phyloP scores from a whole-genome alignment of 495 filamentous ascomycete species.

The Lophiotrema nucula region DNA sequence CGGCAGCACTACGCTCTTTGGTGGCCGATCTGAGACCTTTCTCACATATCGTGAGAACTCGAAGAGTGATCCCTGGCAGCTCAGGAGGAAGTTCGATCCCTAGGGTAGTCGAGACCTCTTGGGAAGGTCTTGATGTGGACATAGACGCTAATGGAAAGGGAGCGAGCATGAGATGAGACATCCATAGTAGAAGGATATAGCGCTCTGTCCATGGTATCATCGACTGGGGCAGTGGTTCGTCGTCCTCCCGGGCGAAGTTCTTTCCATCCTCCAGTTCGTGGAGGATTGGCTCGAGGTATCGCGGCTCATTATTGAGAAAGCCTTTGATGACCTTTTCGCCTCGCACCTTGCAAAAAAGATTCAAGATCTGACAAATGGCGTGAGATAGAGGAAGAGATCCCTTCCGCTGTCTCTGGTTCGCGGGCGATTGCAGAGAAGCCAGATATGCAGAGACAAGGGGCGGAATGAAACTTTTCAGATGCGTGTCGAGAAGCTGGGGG shows the following conservation, averaged over 20 bases:
- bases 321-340: constrained; percentile 88
- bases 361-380: constrained; percentile 75
- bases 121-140: constrained; percentile 53
- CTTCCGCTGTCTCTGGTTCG: constrained; percentile 25
- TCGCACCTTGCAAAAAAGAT: constrained; percentile 90
- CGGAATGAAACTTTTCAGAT: constrained; percentile 72
- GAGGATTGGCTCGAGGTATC: constrained; percentile 74
- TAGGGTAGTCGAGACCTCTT: constrained; percentile 8
- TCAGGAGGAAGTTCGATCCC: constrained; percentile 50
- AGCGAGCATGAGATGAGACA: constrained; percentile 87
- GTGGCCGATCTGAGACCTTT: constrained; percentile 70
- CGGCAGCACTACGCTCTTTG: constrained; percentile 86
- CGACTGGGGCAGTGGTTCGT: constrained; percentile 1
- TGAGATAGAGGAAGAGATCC: constrained; percentile 52
- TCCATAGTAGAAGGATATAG: constrained; percentile 86
- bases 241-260: constrained; percentile 4
- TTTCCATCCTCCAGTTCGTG: constrained; percentile 56
- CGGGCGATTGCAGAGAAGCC: constrained; percentile 51
- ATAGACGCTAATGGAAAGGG: constrained; percentile 89
- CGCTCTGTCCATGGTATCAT: constrained; percentile 73
- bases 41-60: constrained; percentile 69
- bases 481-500: constrained; percentile 90
- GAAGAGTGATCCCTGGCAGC: constrained; percentile 66
- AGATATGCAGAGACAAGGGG: constrained; percentile 72
- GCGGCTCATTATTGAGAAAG: constrained; percentile 86